phyloP scores from a whole-genome alignment of 805 yeast species.

The Metschnikowia lunata region DNA sequence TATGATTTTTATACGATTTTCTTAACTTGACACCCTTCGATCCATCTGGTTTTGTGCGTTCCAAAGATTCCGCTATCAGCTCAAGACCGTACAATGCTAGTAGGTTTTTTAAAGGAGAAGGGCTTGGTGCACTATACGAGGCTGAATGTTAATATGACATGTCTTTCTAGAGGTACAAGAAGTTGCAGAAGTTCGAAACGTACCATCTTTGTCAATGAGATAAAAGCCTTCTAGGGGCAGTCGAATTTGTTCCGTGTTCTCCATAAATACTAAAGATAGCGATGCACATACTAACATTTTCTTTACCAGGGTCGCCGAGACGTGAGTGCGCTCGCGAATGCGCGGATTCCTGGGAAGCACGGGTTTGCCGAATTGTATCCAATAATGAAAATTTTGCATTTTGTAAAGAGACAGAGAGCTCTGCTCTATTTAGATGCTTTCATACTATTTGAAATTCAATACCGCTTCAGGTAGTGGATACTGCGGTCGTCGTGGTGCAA shows the following conservation, averaged over 20 bases:
- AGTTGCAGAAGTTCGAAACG: slow-evolving; percentile 6
- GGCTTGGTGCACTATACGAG: slow-evolving; percentile 43
- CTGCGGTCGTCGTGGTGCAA: no score
- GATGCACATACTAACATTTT: no score
- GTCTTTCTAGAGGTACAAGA: not conserved
- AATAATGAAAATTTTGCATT: no score
- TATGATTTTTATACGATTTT: slow-evolving; percentile 92
- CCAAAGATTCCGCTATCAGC: slow-evolving; percentile 70
- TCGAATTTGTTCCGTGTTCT: slow-evolving; percentile 6
- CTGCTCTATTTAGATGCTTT: no score
- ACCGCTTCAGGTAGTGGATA: no score
- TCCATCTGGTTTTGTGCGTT: slow-evolving; percentile 83
- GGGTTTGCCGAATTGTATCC: no score
- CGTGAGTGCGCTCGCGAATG: no score
- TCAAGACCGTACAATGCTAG: slow-evolving; percentile 64
- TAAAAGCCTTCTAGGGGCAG: slow-evolving; percentile 17
- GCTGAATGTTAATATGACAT: slow-evolving; percentile 16
- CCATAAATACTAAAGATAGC: not conserved
- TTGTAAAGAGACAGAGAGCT: no score
- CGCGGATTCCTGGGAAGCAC: no score
- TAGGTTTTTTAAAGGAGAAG: slow-evolving; percentile 72
- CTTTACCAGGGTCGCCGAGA: no score
- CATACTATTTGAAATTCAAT: no score
- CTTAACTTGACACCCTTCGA: slow-evolving; percentile 88
- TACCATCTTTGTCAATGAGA: slow-evolving; percentile 20